phyloP scores from a whole-genome alignment of 768 basidiomycete genomes.

The Calocybe indica region DNA sequence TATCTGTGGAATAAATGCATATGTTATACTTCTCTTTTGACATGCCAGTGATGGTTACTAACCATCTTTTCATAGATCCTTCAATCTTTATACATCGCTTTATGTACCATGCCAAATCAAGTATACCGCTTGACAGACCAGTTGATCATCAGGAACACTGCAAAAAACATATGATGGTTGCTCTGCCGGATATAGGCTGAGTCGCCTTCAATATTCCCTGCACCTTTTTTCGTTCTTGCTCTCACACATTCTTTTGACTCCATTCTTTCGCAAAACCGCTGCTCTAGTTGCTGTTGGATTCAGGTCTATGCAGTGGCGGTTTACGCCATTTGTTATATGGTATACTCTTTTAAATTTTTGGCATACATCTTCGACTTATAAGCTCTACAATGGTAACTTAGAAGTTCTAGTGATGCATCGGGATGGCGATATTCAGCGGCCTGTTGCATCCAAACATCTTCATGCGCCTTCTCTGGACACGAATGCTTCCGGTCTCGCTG shows the following conservation, averaged over 20 bases:
- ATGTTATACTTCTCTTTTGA: too few relatives aligned
- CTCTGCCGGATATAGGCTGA: conserved; percentile 2
- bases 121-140: not conserved
- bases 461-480: conserved; percentile 40
- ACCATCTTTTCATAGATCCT: too few relatives aligned
- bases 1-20: conserved; percentile 10
- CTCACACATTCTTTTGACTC: conserved; percentile 1
- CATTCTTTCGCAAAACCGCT: conserved; percentile 6
- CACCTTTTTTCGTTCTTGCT: conserved; percentile 1
- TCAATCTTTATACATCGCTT: too few relatives aligned
- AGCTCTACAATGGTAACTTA: not conserved
- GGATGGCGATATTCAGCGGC: conserved; percentile 9
- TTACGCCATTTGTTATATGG: too few relatives aligned
- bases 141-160: conserved; percentile 11
- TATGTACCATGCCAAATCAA: not conserved
- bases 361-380: conserved; percentile 1
- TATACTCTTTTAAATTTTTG: not conserved
- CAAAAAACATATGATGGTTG: conserved; percentile 5
- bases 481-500: conserved; percentile 50
- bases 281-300: not conserved
- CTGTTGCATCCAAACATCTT: conserved; percentile 21
- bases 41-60: too few relatives aligned
- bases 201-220: conserved; percentile 1
- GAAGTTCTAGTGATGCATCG: conserved; percentile 7
- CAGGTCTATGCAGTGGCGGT: too few relatives aligned